phyloP scores from a whole-genome alignment of 2,329 filamentous ascomycete species.

The Triangularia verruculosa region DNA sequence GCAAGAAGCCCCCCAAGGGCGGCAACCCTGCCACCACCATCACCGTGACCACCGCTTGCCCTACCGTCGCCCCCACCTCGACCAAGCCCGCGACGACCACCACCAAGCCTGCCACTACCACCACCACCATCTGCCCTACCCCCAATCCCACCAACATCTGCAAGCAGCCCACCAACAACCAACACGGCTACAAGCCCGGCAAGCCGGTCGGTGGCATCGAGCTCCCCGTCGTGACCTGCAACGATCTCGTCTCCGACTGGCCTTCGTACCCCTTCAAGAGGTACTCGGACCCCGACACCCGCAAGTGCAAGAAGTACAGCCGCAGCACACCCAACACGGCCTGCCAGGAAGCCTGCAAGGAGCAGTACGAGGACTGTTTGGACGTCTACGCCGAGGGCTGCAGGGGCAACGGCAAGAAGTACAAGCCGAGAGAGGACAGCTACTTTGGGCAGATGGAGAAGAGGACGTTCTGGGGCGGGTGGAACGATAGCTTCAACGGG shows the following conservation, averaged over 20 bases:
- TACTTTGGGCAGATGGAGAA: constrained; percentile 22
- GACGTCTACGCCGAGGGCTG: constrained; percentile 50
- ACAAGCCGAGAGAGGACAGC: constrained; percentile 14
- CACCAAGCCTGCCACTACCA: constrained; percentile 28
- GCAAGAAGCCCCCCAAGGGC: constrained; percentile 40
- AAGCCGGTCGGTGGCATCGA: constrained; percentile 52
- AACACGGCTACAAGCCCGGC: constrained; percentile 65
- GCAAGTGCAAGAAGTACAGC: constrained; percentile 44
- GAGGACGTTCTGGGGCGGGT: constrained; percentile 27
- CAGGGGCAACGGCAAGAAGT: constrained; percentile 30
- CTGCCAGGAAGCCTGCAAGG: constrained; percentile 52
- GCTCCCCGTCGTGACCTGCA: constrained; percentile 54
- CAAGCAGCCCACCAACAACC: constrained; percentile 51
- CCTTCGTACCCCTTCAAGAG: constrained; percentile 48
- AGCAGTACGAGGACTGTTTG: constrained; percentile 49
- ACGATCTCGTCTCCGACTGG: constrained; percentile 46
- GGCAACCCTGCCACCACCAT: constrained; percentile 27
- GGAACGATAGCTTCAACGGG: constrained; percentile 28
- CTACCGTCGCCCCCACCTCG: constrained; percentile 2
- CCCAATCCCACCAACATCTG: constrained; percentile 52
- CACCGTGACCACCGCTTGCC: constrained; percentile 20
- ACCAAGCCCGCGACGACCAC: constrained; percentile 36
- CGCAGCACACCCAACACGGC: constrained; percentile 38
- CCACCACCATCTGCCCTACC: constrained; percentile 38
- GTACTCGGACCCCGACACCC: constrained; percentile 45